Base-by-base conservation (phyloP, 2,329 filamentous ascomycete species). In the Sporothrix euskadiensis region DNA sequence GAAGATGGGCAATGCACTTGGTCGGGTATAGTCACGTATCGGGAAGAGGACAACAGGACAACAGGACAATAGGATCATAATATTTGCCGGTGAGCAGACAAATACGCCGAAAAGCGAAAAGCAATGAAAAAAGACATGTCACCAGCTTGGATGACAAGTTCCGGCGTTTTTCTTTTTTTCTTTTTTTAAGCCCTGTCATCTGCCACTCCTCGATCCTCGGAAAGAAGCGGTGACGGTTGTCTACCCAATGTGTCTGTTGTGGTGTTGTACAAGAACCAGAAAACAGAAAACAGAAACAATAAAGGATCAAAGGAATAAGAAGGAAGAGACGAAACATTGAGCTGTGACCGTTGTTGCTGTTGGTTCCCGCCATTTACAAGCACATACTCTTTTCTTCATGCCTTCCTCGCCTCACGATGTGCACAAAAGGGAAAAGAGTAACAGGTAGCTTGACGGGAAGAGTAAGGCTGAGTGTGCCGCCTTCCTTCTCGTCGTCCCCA, bases 401-500 rank as follows among this genome's bases (percentile, higher is more conserved):
- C 12, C 41, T 44, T 63, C 59, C 19, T 41, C 12, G n/a, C 52
- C 52, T 56, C 26, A 49, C 44, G 14, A 49, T 16, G 6, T 14
- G 4, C 14, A 19, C 14, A 3, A 9, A 44, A 44, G 6, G 12
- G 41, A 9, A 44, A 44, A 44, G 41, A 44, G 41, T 22, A 7
- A 54, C 52, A 56, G 22, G 52, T 22, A 26, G 26, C 30, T 56
- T 9, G 22, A 56, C 52, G 52, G 61, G 61, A 39, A 65, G n/a
- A 65, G 39, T 47, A 65, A 65, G 61, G 61, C 39, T 47, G 61
- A 44, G 39, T 65, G 61, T 65, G 39, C 19, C 26, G 26, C n/a
- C 61, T 12, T 65, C 57, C 52, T 30, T 30, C n/a, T 56, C 52
- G 6, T 26, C 39, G 10, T 65, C 59, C 10, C 61, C 61, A 65